phyloP scores from a whole-genome alignment of 192 early-diverging fungal species.

The Allomyces javanicus region DNA sequence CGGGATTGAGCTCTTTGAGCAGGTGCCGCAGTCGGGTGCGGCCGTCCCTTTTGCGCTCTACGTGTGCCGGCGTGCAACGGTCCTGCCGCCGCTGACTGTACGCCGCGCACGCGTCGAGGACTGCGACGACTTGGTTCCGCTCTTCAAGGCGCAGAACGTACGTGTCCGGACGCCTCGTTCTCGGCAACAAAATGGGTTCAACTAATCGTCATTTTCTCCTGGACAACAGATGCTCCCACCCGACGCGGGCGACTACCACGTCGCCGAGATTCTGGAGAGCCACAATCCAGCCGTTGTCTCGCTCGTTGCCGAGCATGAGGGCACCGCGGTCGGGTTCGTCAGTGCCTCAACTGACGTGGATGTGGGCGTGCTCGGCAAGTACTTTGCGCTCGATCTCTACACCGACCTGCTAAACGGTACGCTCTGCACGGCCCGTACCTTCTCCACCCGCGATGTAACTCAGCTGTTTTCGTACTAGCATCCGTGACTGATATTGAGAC shows the following conservation, averaged over 20 bases:
- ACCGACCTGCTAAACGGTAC: too few species aligned
- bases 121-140: conserved; percentile 33
- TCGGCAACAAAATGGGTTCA: too few species aligned
- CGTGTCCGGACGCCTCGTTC: neutral
- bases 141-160: conserved; percentile 25
- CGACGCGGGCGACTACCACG: conserved; percentile 14
- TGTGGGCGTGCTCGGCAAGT: neutral
- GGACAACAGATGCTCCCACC: conserved; percentile 2
- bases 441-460: too few species aligned
- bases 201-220: neutral
- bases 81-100: conserved; percentile 19
- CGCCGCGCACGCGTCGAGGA: conserved; percentile 29
- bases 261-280: conserved; percentile 21
- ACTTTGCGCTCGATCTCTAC: neutral
- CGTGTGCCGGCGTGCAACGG: conserved; percentile 18
- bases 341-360: neutral
- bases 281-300: conserved; percentile 14
- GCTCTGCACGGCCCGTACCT: too few species aligned
- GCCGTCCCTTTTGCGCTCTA: neutral
- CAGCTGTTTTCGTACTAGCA: too few species aligned
- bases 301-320: conserved; percentile 7
- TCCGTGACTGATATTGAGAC: too few species aligned
- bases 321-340: neutral
- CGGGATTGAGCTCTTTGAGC: too few species aligned
- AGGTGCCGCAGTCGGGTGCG: too few species aligned